Evolutionary conservation across 345 rosid genomes (phyloP), one percentile per base, ranked within the genome.

Genomic region (Syzygium aqueum): DNA sequence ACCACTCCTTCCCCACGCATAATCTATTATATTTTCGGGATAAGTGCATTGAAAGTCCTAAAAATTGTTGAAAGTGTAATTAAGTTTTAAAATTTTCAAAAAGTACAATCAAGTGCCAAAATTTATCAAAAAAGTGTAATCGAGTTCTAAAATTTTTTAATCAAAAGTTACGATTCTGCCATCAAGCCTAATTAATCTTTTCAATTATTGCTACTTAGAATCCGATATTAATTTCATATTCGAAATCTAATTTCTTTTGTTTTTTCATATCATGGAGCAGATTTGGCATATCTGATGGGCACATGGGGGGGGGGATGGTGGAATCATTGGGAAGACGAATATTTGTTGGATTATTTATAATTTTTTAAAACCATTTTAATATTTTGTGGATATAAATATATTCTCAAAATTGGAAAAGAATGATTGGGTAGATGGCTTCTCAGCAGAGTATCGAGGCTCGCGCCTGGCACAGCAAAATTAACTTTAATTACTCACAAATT

Each of bases 281-380:
- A 40, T 52, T 73, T 40, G 63, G 85, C 15, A 28, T 51, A 86
- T 86, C 51, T 21, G 5, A 59, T 73, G 30, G 40, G 59, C 87
- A 86, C 87, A 67, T 86, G 87, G 16, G 15, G 43, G 43, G 43
- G 2, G 2, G 84, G 87, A 13, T n/a, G 84, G 84, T 77, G 87
- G 25, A 73, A 86, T 86, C 50, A 86, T 86, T 86, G n/a, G 14
- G 87, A 67, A 51, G 59, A 37, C 53, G 87, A 86, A 86, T 77
- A 86, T 51, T 86, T 73, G 87, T 77, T 86, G 84, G 61, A 67
- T 77, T 33, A 28, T 51, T 40, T 3, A 33, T 73, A 9, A 9
- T 73, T 37, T 37, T 33, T 37, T 23, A 3, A 37, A 6, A 67
- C 54, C 11, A 56, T n/a, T 46, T 85, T 23, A 63, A 40, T 51